Evolutionary conservation across 2,329 filamentous ascomycete species (phyloP), one percentile per base, ranked within the genome.

Genomic region (Colletotrichum navitas): DNA sequence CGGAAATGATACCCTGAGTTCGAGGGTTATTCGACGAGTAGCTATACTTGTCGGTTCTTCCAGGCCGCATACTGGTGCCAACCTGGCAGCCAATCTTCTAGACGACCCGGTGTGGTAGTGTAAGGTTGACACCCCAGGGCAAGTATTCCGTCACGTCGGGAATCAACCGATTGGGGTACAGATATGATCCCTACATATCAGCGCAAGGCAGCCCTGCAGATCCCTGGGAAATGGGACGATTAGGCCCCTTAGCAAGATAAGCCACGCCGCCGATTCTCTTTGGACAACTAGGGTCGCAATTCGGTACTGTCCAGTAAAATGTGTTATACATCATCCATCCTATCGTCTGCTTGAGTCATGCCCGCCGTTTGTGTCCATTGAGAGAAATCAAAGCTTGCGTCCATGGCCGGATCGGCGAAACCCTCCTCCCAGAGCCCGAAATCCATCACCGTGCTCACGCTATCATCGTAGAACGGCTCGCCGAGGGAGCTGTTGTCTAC

Each of bases 341-440:
- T 72, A 29, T 72, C 69, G 41, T 72, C 69, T 21, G 54, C 59
- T 32, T 72, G 69, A 61, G 69, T 55, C 69, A 69, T 72, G 24
- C 45, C 69, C 11, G 69, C 65, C 12, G 69, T 47, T 39, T 72
- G 69, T 26, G 69, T 76, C 76, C 78, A 77, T 63, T 80, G 79
- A 52, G 76, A 73, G 29, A 82, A 75, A 54, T 81, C 77, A 52
- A 78, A 78, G 34, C 78, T 78, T 7, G 77, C 72, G 55, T 81
- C 79, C 64, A 80, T 79, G 1, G 78, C 75, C 11, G 80, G 77
- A 66, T 82, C 79, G 4, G 80, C 80, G 68, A 82, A 83, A 0
- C 80, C 80, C 55, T 80, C 80, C 68, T 82, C 81, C 81, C 81
- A 83, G 0, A 81, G 75, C 34, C 76, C 75, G 70, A 80, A 79